Evolutionary conservation across 2,329 filamentous ascomycete genomes (phyloP), one percentile per base, ranked within the genome.

Genomic region (Microcera coccophila): DNA sequence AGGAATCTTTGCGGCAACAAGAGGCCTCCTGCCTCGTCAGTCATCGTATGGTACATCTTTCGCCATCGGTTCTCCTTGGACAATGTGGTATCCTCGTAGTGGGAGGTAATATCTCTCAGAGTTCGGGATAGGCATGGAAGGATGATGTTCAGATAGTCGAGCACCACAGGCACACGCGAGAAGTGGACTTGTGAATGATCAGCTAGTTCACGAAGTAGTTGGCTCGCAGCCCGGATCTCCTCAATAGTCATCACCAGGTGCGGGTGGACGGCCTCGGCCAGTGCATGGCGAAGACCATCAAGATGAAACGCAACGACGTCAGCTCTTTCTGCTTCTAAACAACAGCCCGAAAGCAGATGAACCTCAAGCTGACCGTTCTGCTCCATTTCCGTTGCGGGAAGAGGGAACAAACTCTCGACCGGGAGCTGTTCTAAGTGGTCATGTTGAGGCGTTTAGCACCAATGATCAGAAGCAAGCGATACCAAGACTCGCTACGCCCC

Each of bases 11-110:
- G 70, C 1, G 72, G 71, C 2, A 83, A 62, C 5, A 66, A 65
- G 22, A 78, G 68, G 0, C 73, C 75, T 3, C 66, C 71, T 3
- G 71, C 71, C 54, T 82, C 75, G 18, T 73, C 67, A 7, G 68
- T 70, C 70, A 82, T 71, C 4, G 65, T 62, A 57, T 80, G 70
- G 54, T 75, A 79, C 76, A 82, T 81, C 50, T 69, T 71, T 32
- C 72, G 69, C 79, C 80, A 83, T 41, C 78, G 70, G 26, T 69
- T 63, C 47, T 74, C 68, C 41, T 70, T 72, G 15, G 67, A 64
- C 32, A 73, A 50, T 4, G 66, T 66, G 26, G 66, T 70, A 54
- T 81, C 73, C 24, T 78, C 71, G 52, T 78, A 74, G 58, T 71
- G 71, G 8, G 45, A 48, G 31, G 62, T 70, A 49, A 83, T 81